These are phyloP conservation scores for Hyphodiscus sp. DNA, from an alignment of 2,329 filamentous ascomycete species.

Conservation along the genomic window DNA sequence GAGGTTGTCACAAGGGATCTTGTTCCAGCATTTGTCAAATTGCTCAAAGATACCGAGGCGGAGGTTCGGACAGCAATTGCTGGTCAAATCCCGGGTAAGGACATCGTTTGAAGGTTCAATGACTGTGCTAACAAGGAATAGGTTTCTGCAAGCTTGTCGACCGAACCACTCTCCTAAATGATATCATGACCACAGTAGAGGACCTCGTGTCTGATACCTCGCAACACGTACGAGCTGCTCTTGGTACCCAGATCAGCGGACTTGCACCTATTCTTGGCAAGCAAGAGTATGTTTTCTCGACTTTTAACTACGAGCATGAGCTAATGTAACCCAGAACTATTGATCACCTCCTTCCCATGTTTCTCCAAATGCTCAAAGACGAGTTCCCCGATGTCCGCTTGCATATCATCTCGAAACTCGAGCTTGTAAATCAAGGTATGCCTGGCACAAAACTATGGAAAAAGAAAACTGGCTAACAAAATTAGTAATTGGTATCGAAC, in stretches of 20 bases:
- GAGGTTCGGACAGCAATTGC: conserved; percentile 96
- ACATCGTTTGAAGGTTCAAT: neutral
- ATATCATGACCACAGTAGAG: conserved; percentile 95
- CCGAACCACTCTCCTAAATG: conserved; percentile 78
- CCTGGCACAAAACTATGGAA: neutral
- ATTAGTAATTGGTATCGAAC: conserved; percentile 91
- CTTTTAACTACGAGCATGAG: conserved; percentile 7
- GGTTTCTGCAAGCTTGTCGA: conserved; percentile 92
- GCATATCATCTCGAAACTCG: conserved; percentile 99
- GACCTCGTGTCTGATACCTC: conserved; percentile 93
- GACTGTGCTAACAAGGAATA: conserved; percentile 31
- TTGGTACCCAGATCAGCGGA: conserved; percentile 95
- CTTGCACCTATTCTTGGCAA: conserved; percentile 95
- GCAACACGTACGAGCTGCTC: conserved; percentile 90
- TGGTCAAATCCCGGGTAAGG: conserved; percentile 80
- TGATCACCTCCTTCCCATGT: conserved; percentile 95
- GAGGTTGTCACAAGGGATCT: conserved; percentile 92
- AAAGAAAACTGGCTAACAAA: conserved; percentile 17
- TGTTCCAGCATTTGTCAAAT: conserved; percentile 93
- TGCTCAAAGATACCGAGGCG: conserved; percentile 95
- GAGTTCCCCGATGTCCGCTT: conserved; percentile 97
- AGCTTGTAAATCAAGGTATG: conserved; percentile 90
- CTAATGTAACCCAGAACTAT: conserved; percentile 63
- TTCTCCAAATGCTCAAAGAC: conserved; percentile 98
- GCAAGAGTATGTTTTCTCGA: conserved; percentile 67